phyloP scores from a whole-genome alignment of 2,329 filamentous ascomycete species.

The Aspergillus fumigatiaffinis region DNA sequence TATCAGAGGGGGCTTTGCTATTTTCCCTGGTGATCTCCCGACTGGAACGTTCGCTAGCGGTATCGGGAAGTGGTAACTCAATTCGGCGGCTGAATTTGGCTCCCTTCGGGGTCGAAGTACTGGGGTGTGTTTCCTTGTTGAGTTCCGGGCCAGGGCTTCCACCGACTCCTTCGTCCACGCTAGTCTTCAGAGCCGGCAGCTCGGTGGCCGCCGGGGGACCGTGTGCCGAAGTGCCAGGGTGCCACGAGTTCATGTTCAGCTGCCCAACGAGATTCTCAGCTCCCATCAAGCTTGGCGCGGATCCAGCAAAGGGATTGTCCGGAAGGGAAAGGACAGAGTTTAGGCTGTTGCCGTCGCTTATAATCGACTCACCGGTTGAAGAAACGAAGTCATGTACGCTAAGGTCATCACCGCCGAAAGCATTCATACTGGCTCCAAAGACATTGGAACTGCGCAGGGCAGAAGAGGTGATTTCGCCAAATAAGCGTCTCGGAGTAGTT shows the following conservation, averaged over 20 bases:
- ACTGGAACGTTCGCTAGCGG: constrained; percentile 33
- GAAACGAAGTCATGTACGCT: constrained; percentile 39
- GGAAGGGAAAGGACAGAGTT: constrained; percentile 38
- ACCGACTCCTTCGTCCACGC: constrained; percentile 21
- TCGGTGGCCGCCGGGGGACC: constrained; percentile 28
- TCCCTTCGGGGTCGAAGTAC: constrained; percentile 30
- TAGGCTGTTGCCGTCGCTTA: constrained; percentile 32
- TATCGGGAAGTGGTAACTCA: constrained; percentile 37
- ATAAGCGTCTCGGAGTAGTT: constrained; percentile 46
- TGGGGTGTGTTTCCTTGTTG: constrained; percentile 12
- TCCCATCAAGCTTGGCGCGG: constrained; percentile 46
- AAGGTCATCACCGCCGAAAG: constrained; percentile 30
- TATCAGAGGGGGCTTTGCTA: constrained; percentile 2
- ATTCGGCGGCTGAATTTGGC: constrained; percentile 34
- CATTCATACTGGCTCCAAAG: constrained; percentile 33
- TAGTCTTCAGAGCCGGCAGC: constrained; percentile 32
- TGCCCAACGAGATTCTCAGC: constrained; percentile 46
- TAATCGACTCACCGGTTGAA: constrained; percentile 38
- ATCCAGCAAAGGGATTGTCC: constrained; percentile 31
- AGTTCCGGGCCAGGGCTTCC: constrained; percentile 7
- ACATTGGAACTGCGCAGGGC: constrained; percentile 52
- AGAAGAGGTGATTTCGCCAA: constrained; percentile 59
- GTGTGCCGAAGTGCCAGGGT: constrained; percentile 28
- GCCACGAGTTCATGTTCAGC: constrained; percentile 46
- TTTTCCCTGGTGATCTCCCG: constrained; percentile 14